Evolutionary conservation across 257 asterid species (phyloP), one percentile per base, ranked within the genome.

Genomic region (Fraxinus pennsylvanica): DNA sequence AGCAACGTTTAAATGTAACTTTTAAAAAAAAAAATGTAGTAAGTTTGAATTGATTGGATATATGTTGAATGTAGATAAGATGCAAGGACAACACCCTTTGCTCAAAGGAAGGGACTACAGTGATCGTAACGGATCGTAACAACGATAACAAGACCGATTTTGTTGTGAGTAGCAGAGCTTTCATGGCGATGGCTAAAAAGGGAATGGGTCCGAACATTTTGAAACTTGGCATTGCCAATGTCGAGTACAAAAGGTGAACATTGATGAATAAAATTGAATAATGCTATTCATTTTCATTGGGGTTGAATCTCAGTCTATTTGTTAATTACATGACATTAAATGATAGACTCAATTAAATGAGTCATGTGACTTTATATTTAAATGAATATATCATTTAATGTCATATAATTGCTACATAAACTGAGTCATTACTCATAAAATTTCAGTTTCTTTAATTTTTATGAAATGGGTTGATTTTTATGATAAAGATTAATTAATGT

Each of bases 131-230:
- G 6, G 97, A 92, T 79, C 74, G 25, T 17, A 91, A 88, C 82
- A 29, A 13, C 0, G 86, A 79, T 25, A 89, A 88, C 72, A 12
- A 76, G 35, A 90, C 98, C 0, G 97, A 85, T 76, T 94, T 94
- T 50, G 97, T 94, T 66, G 29, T 94, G 75, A 91, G 92, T 81
- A 85, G 87, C 87, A 83, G 91, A 75, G 97, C 91, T 65, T 92
- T 94, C 82, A 57, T 70, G 81, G 89, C 82, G 74, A 89, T 93
- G 98, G 96, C 96, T 10, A 78, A 73, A n/a, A 75, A 80, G 70
- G 97, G 97, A 38, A 83, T 22, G 85, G 92, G 61, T 17, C 74
- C 45, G 6, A 81, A 88, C 12, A 15, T 92, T 33, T 66, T 89
- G 74, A 89, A 86, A 74, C 92, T 89, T 68, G 94, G 94, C 15